A percentile compares a stretch with the other conserved stretches of the same genome.
phyloP scores from a whole-genome alignment of 768 basidiomycete species.

The Tubosaeta sp. region DNA sequence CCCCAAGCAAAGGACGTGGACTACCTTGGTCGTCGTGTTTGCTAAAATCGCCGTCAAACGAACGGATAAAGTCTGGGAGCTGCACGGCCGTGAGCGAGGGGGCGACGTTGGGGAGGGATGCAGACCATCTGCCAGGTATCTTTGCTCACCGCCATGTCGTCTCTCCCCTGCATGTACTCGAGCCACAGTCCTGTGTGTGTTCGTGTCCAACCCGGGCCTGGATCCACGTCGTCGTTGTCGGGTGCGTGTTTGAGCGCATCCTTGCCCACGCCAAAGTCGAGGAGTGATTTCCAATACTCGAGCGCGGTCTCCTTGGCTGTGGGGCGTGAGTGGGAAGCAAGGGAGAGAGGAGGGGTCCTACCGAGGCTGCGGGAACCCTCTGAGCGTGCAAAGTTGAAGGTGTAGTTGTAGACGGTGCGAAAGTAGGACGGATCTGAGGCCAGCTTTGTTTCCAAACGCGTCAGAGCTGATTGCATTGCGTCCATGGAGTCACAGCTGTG shows the following conservation, averaged over 20 bases:
- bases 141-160: slow-evolving; percentile 75
- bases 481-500: slow-evolving; percentile 62
- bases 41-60: slow-evolving; percentile 66
- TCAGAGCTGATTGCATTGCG: slow-evolving; percentile 55
- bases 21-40: slow-evolving; percentile 76
- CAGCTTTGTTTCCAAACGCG: slow-evolving; percentile 53
- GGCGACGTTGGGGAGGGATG: slow-evolving; percentile 18
- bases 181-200: slow-evolving; percentile 72
- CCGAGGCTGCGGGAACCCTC: slow-evolving; percentile 81
- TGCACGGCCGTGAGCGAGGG: slow-evolving; percentile 25
- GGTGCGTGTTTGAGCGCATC: slow-evolving; percentile 53
- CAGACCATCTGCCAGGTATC: slow-evolving; percentile 85
- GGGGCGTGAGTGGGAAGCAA: not conserved
- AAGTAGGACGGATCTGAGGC: slow-evolving; percentile 68
- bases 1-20: slow-evolving; percentile 9
- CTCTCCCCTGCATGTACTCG: slow-evolving; percentile 62
- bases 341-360: slow-evolving; percentile 30
- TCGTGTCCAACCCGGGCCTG: slow-evolving; percentile 54
- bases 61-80: slow-evolving; percentile 77
- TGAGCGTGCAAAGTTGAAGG: slow-evolving; percentile 73
- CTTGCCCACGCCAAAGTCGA: slow-evolving; percentile 65
- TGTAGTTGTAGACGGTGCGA: slow-evolving; percentile 70
- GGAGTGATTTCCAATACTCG: slow-evolving; percentile 74
- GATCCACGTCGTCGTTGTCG: slow-evolving; percentile 40
- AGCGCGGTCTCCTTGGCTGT: slow-evolving; percentile 66